Base-by-base conservation (phyloP, 257 asterid genomes). In the Buddleja alternifolia region DNA sequence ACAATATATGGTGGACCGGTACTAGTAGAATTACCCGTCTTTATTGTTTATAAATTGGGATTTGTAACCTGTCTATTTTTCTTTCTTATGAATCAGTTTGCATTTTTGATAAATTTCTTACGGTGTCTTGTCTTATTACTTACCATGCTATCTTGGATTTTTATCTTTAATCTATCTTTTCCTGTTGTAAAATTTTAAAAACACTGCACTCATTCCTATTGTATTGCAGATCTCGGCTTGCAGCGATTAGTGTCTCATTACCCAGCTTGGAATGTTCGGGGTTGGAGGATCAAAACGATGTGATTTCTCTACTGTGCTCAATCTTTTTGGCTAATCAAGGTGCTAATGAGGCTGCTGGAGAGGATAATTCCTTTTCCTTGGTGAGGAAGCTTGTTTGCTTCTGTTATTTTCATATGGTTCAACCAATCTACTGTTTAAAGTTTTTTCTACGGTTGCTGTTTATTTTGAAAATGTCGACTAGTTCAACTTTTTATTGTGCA, bases 271-370 rank as follows among this genome's bases (percentile, higher is more conserved):
- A 71, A 54, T 74, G 86, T 57, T 44, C 69, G 41, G 78, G 60
- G 10, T 74, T 77, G 60, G 80, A 70, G 66, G 81, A 75, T 54
- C 77, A 66, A 40, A 78, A 68, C 32, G 82, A 80, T 78, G 77
- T 85, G 29, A 84, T 90, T 64, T 86, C 89, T n/a, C 80, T 90
- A 8, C 55, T 87, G 61, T 90, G 96, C 77, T 83, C 93, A 14
- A 81, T 90, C 73, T 90, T 87, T 88, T 79, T 87, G 88, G 89
- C 88, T 34, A 85, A 87, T 67, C 96, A 90, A 73, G 85, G 91
- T 67, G 75, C 76, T 4, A 82, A 82, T 48, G 95, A 88, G 69
- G 91, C 89, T 52, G 78, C 88, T 74, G 88, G 51, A 63, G 97
- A 81, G 63, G 94, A 81, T 53, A 79, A 71, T 39, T 34, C 46